A percentile compares a stretch with the other conserved stretches of the same genome.
These are phyloP conservation scores for Penicillium sumatraense DNA, from an alignment of 2,329 filamentous ascomycete genomes.

Conservation along the genomic window DNA sequence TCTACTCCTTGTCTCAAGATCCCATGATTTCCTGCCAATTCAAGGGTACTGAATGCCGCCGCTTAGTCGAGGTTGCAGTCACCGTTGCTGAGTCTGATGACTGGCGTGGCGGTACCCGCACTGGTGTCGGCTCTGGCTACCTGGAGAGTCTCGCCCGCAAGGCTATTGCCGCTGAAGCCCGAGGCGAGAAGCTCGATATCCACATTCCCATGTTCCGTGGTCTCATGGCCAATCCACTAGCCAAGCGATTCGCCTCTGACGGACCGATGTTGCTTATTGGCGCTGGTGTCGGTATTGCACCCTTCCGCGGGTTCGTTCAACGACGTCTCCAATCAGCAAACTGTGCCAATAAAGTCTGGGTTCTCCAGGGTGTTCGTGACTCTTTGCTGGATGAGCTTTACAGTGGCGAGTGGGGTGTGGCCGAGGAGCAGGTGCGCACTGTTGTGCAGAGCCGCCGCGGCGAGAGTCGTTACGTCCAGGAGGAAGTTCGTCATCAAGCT, in stretches of 20 bases:
- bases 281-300: constrained; percentile 93
- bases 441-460: constrained; percentile 77
- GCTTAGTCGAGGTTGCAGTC: constrained; percentile 94
- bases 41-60: constrained; percentile 71
- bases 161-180: constrained; percentile 69
- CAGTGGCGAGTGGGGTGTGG: constrained; percentile 92
- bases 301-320: constrained; percentile 97
- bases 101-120: constrained; percentile 73
- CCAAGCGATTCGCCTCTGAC: constrained; percentile 87
- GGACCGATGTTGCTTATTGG: constrained; percentile 98
- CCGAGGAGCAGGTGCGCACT: constrained; percentile 83
- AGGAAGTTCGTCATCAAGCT: constrained; percentile 87
- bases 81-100: constrained; percentile 86
- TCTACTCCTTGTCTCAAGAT: constrained; percentile 97
- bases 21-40: constrained; percentile 77
- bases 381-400: constrained; percentile 95
- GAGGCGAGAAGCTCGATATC: constrained; percentile 59
- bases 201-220: constrained; percentile 97
- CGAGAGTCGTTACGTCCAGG: constrained; percentile 90
- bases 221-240: constrained; percentile 94
- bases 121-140: constrained; percentile 89
- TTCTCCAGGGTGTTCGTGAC: constrained; percentile 92
- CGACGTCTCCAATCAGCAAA: constrained; percentile 91
- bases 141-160: constrained; percentile 81
- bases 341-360: constrained; percentile 97